These are phyloP conservation scores for Stemphylium vesicarium DNA, from an alignment of 2,329 filamentous ascomycete species.

Conservation along the genomic window DNA sequence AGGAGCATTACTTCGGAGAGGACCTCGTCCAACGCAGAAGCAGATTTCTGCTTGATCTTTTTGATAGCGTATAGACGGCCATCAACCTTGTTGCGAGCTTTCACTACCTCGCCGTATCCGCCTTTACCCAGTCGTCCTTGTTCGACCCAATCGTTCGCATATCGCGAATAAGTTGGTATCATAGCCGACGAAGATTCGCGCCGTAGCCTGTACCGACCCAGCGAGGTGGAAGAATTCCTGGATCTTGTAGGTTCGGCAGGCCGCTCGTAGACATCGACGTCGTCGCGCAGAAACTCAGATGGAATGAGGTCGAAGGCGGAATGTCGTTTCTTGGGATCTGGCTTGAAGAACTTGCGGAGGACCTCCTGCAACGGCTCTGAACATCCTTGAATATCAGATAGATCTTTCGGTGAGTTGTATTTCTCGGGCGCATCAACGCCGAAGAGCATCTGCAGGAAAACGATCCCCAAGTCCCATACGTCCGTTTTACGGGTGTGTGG, in stretches of 20 bases:
- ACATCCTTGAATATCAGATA: slow-evolving; percentile 74
- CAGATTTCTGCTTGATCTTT: slow-evolving; percentile 85
- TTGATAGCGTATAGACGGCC: slow-evolving; percentile 95
- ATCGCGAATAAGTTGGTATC: slow-evolving; percentile 68
- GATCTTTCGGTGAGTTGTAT: slow-evolving; percentile 77
- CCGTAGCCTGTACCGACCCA: slow-evolving; percentile 40
- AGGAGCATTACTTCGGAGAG: slow-evolving; percentile 85
- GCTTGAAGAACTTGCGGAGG: slow-evolving; percentile 81
- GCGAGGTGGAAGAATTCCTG: slow-evolving; percentile 46
- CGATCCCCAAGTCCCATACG: slow-evolving; percentile 91
- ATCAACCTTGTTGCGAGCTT: slow-evolving; percentile 92
- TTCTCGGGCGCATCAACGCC: slow-evolving; percentile 77
- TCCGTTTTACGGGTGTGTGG: slow-evolving; percentile 76
- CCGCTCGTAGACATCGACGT: slow-evolving; percentile 52
- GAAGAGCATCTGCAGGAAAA: slow-evolving; percentile 93
- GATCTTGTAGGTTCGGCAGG: slow-evolving; percentile 45
- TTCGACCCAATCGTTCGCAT: slow-evolving; percentile 88
- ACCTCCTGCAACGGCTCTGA: slow-evolving; percentile 81
- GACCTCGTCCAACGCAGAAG: slow-evolving; percentile 76
- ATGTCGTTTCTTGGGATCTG: slow-evolving; percentile 81
- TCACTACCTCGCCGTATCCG: slow-evolving; percentile 95
- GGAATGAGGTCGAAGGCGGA: slow-evolving; percentile 77
- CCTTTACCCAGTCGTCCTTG: slow-evolving; percentile 88
- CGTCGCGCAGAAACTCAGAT: slow-evolving; percentile 61
- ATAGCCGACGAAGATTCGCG: slow-evolving; percentile 45